phyloP scores from a whole-genome alignment of 768 basidiomycete species.

The Chiua virens region DNA sequence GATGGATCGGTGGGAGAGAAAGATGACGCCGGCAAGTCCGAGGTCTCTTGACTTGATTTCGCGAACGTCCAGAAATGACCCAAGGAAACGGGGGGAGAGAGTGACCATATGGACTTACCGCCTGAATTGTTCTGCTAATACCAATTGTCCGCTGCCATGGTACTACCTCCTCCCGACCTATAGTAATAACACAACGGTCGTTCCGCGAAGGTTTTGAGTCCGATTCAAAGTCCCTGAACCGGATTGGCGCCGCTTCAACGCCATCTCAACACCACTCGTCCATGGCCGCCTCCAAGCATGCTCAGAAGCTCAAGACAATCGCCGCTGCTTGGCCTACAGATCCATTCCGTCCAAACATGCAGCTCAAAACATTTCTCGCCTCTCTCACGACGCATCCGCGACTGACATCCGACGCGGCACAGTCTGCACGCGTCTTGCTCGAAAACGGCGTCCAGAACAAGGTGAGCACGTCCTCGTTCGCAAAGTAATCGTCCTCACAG shows the following conservation, averaged over 20 bases:
- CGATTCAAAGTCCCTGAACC: constrained; percentile 12
- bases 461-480: constrained; percentile 36
- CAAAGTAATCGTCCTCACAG: constrained; percentile 9
- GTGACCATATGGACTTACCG: no score
- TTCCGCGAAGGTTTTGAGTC: constrained; percentile 27
- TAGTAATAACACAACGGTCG: no score
- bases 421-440: constrained; percentile 54
- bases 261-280: background rate
- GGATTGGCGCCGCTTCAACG: no score
- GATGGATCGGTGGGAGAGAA: no score
- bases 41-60: no score
- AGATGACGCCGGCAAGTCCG: no score
- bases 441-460: constrained; percentile 57
- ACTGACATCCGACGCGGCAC: constrained; percentile 59
- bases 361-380: constrained; percentile 63
- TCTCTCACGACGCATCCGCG: constrained; percentile 69
- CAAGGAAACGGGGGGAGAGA: no score
- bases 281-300: constrained; percentile 38
- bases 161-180: no score
- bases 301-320: constrained; percentile 52
- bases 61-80: no score
- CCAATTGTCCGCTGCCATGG: no score
- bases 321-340: constrained; percentile 68
- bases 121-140: no score
- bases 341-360: constrained; percentile 75